Percentiles rank a stretch among this genome's conserved stretches.
Evolutionary conservation across 345 rosid genomes (phyloP).

Genomic region (Euclidium syriacum): DNA sequence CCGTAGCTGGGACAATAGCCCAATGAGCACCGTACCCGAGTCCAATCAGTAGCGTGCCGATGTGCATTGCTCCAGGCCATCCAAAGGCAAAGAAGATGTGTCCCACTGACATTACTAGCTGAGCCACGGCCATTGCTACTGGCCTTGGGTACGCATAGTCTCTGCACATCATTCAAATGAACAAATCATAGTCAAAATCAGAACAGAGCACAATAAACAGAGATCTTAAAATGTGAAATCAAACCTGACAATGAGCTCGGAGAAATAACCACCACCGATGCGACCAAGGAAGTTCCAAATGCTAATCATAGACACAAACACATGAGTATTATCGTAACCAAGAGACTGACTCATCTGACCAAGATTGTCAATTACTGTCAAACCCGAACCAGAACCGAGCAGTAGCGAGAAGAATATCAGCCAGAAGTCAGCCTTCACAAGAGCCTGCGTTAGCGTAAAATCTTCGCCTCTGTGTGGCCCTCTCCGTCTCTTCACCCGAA

Average conservation of each 20-base stretch:
- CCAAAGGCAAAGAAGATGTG: constrained; percentile 86
- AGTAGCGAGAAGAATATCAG: constrained; percentile 80
- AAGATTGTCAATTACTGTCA: constrained; percentile 93
- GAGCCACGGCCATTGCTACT: constrained; percentile 76
- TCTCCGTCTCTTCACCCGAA: constrained; percentile 72
- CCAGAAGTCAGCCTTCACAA: constrained; percentile 95
- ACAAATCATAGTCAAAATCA: too few relatives aligned
- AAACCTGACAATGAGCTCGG: constrained; percentile 86
- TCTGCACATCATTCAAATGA: constrained; percentile 35
- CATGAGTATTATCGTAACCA: constrained; percentile 70
- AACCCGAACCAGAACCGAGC: constrained; percentile 92
- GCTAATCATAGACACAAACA: constrained; percentile 94
- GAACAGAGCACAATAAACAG: background rate
- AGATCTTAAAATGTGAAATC: background rate
- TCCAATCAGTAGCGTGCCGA: constrained; percentile 86
- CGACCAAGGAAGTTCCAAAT: constrained; percentile 99
- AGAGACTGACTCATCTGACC: constrained; percentile 98
- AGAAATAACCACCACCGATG: constrained; percentile 90
- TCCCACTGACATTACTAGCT: constrained; percentile 81
- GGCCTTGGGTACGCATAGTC: constrained; percentile 92
- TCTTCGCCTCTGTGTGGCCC: constrained; percentile 93
- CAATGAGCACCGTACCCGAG: constrained; percentile 97
- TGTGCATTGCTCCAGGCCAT: constrained; percentile 90
- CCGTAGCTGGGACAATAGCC: constrained; percentile 97
- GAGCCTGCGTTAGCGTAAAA: constrained; percentile 80